Conservation (phyloP, 331 rosid genomes). For the Dryas integrifolia region DNA sequence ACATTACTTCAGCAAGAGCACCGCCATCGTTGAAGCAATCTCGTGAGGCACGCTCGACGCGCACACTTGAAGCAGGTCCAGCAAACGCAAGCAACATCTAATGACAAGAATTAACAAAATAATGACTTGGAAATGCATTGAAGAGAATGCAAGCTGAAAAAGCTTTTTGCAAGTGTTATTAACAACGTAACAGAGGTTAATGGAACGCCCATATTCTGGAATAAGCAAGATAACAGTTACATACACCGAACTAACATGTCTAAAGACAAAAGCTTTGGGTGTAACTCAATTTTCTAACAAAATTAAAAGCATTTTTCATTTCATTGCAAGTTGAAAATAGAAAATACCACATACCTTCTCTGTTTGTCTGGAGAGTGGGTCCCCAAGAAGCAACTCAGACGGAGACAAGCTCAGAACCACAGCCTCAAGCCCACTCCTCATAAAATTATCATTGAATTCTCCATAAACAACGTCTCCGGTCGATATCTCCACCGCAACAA, state of each 20-base stretch:
- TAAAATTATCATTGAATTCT: conserved; percentile 59
- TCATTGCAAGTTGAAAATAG: background rate
- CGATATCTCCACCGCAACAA: conserved; percentile 79
- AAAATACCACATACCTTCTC: conserved; percentile 73
- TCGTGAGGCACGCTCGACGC: conserved; percentile 66
- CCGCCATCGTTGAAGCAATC: conserved; percentile 70
- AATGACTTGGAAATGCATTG: background rate
- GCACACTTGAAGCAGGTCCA: conserved; percentile 88
- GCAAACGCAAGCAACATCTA: conserved; percentile 79
- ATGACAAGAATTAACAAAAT: conserved; percentile 17
- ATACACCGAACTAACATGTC: background rate
- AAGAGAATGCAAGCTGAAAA: background rate
- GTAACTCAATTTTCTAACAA: background rate
- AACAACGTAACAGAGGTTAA: background rate
- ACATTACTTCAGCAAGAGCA: conserved; percentile 78
- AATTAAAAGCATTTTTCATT: background rate
- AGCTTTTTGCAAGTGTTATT: background rate
- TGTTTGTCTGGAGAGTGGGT: conserved; percentile 74
- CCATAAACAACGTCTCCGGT: conserved; percentile 78
- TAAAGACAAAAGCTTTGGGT: background rate
- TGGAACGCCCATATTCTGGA: background rate
- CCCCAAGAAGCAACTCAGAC: conserved; percentile 84
- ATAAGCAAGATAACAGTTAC: background rate
- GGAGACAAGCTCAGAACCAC: conserved; percentile 70
- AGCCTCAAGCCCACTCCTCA: conserved; percentile 81